Conservation (phyloP, 176 grass and related monocot species). For the Miscanthus lutarioriparius region DNA sequence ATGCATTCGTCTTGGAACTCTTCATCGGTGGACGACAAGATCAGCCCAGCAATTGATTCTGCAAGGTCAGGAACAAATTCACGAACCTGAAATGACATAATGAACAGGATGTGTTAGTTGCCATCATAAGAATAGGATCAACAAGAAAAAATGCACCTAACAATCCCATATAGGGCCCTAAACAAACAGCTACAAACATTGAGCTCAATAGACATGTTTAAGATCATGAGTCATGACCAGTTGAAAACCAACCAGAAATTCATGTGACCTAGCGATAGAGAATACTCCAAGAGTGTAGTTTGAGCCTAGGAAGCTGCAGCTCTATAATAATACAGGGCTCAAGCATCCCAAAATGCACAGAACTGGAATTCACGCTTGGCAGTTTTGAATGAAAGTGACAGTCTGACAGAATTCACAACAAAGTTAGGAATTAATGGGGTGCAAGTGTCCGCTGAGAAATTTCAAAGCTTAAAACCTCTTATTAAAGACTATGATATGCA, state of each 20-base stretch:
- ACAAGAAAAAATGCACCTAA: neutral
- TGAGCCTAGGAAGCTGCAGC: neutral
- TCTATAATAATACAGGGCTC: neutral
- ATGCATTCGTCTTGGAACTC: conserved; percentile 57
- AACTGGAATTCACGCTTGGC: neutral
- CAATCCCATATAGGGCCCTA: neutral
- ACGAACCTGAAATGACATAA: conserved; percentile 37
- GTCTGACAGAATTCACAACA: neutral
- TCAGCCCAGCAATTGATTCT: conserved; percentile 54
- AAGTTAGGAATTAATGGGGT: neutral
- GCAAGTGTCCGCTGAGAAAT: neutral
- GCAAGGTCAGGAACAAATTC: conserved; percentile 61
- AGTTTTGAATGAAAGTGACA: neutral
- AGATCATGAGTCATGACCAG: neutral
- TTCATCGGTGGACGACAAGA: conserved; percentile 52
- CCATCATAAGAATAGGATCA: neutral
- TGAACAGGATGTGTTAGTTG: neutral
- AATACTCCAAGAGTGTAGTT: neutral
- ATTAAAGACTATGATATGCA: neutral
- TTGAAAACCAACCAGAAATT: neutral
- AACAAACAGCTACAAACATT: neutral
- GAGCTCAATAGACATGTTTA: neutral
- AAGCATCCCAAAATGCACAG: neutral
- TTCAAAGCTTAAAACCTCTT: neutral
- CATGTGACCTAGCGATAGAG: neutral